Conservation (phyloP, 768 basidiomycete genomes). For the Goffeauzyma gilvescens region DNA sequence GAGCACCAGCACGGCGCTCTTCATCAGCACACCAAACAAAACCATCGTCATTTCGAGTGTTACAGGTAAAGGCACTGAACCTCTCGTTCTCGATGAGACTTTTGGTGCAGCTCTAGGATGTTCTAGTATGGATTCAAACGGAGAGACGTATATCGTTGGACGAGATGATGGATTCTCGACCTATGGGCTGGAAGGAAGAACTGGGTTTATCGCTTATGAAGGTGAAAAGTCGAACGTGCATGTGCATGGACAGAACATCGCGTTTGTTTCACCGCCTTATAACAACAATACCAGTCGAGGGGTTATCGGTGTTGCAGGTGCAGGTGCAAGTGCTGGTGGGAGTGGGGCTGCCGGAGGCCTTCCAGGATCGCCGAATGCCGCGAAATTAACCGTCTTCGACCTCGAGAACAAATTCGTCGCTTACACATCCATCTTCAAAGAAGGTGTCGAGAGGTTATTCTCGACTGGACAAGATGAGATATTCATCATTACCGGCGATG, state of each 20-base stretch:
- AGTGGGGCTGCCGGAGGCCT: too few relatives aligned
- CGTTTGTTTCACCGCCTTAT: constrained; percentile 77
- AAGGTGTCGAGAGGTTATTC: constrained; percentile 66
- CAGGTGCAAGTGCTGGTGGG: too few relatives aligned
- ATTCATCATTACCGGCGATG: constrained; percentile 4
- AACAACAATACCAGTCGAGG: too few relatives aligned
- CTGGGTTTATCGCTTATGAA: constrained; percentile 77
- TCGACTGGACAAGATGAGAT: constrained; percentile 56
- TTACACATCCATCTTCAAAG: constrained; percentile 58
- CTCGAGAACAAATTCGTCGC: constrained; percentile 78
- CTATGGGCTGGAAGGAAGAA: constrained; percentile 61
- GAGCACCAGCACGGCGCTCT: constrained; percentile 37
- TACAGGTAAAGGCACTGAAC: constrained; percentile 49
- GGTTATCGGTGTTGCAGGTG: too few relatives aligned
- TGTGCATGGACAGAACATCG: constrained; percentile 61
- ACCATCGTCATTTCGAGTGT: constrained; percentile 54
- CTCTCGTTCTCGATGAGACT: constrained; percentile 62
- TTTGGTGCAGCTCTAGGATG: constrained; percentile 63
- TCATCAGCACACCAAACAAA: constrained; percentile 72
- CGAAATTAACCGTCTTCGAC: constrained; percentile 59
- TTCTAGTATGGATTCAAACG: constrained; percentile 54
- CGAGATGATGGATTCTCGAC: constrained; percentile 80
- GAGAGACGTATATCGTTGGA: constrained; percentile 56
- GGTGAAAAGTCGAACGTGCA: constrained; percentile 66
- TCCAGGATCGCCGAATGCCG: constrained; percentile 43